A percentile compares a stretch with the other conserved stretches of the same genome.
Conservation (phyloP, 139 green algal species). For the Coccomyxa sp. region DNA sequence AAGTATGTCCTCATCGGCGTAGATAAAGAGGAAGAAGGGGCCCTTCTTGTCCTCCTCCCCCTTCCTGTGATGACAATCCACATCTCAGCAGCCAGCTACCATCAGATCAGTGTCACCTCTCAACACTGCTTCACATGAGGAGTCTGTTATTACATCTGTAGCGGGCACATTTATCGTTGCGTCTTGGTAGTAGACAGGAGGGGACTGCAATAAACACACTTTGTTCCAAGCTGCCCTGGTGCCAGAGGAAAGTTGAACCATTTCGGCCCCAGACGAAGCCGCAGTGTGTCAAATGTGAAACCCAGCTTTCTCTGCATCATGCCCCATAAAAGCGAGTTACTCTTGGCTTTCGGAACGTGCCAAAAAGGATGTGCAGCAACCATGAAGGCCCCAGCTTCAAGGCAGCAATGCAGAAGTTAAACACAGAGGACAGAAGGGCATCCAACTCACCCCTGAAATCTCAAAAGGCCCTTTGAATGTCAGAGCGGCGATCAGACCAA, state of each 20-base stretch:
- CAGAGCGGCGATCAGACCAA: slow-evolving; percentile 18
- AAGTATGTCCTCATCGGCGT: slow-evolving; percentile 36
- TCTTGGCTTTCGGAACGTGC: not conserved
- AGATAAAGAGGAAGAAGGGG: slow-evolving; percentile 48
- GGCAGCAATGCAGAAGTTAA: not conserved
- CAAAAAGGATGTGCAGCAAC: not conserved
- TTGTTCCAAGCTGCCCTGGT: not conserved
- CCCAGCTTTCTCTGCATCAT: not conserved
- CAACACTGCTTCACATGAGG: not conserved
- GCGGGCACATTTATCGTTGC: not conserved
- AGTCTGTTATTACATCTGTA: no score
- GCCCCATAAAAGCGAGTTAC: no score
- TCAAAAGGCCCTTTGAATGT: slow-evolving; percentile 21
- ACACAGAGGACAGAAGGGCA: not conserved
- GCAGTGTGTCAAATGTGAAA: slow-evolving; percentile 19
- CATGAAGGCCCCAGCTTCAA: not conserved
- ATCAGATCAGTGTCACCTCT: not conserved
- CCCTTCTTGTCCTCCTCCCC: slow-evolving; percentile 4
- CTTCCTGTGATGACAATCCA: not conserved
- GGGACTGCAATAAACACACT: not conserved
- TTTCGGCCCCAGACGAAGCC: slow-evolving; percentile 15
- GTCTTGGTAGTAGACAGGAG: not conserved
- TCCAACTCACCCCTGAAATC: slow-evolving; percentile 2
- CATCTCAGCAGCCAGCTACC: not conserved
- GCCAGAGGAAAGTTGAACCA: slow-evolving; percentile 11